Evolutionary conservation across 768 basidiomycete species (phyloP).

Genomic region (Lactifluus piperatus): DNA sequence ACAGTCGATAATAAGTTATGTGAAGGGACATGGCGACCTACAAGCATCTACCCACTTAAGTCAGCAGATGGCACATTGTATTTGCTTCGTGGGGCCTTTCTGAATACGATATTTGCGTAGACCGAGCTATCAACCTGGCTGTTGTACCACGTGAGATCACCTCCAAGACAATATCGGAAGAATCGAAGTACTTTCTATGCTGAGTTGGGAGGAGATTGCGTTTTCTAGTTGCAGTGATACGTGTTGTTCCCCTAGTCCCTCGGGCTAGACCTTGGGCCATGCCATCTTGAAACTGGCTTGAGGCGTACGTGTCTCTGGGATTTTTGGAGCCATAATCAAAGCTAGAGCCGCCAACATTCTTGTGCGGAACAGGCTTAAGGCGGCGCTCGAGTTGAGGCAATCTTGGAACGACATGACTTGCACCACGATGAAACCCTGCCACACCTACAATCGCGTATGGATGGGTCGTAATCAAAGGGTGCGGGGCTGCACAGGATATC

Average conservation of each 20-base stretch:
- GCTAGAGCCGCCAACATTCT: not conserved
- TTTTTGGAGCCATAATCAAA: not conserved
- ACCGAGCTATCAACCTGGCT: slow-evolving; percentile 4
- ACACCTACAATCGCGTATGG: slow-evolving; percentile 9
- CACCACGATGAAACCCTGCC: slow-evolving; percentile 9
- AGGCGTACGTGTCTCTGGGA: not conserved
- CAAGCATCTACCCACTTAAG: not conserved
- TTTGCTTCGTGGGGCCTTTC: not conserved
- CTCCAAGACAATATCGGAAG: not conserved
- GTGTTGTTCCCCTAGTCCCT: not conserved
- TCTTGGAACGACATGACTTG: not conserved
- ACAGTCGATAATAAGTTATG: not conserved
- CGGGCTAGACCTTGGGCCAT: not conserved
- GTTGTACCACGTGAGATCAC: not conserved
- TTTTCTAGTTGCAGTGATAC: not conserved
- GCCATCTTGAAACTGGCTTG: not conserved
- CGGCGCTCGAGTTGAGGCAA: not conserved
- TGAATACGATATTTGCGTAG: slow-evolving; percentile 7
- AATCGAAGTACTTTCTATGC: slow-evolving; percentile 3
- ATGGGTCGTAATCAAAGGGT: slow-evolving; percentile 2
- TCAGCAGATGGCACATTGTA: not conserved
- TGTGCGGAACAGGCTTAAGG: slow-evolving; percentile 5
- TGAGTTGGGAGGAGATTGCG: not conserved
- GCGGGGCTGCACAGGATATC: not conserved
- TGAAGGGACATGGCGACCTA: not conserved